Evolutionary conservation across 2,329 filamentous ascomycete genomes (phyloP).

Genomic region (Ilyonectria robusta): DNA sequence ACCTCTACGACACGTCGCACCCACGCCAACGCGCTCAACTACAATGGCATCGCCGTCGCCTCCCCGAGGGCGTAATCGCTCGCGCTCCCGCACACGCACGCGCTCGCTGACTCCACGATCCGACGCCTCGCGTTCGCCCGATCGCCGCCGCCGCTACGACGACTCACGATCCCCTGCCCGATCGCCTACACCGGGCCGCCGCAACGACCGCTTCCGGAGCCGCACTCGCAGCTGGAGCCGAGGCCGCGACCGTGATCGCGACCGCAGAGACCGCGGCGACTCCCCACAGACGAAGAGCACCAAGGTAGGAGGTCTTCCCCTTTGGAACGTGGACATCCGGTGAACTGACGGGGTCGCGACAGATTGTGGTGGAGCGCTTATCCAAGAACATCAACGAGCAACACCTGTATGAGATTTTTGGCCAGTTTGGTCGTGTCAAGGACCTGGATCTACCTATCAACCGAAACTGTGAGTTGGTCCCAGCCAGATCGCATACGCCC

Average conservation of each 20-base stretch:
- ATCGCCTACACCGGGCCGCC: constrained; percentile 51
- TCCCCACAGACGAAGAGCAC: constrained; percentile 62
- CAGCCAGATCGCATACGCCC: constrained; percentile 9
- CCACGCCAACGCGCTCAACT: constrained; percentile 9
- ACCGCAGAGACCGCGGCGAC: constrained; percentile 55
- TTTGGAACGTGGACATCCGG: not conserved
- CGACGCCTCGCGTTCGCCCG: constrained; percentile 51
- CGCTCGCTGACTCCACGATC: constrained; percentile 55
- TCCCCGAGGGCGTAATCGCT: constrained; percentile 51
- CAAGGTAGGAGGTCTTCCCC: constrained; percentile 59
- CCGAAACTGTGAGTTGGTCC: constrained; percentile 75
- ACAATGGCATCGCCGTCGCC: constrained; percentile 53
- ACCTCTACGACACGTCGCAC: constrained; percentile 22
- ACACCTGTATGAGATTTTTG: constrained; percentile 93
- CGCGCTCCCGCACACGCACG: constrained; percentile 54
- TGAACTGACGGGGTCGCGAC: constrained; percentile 32
- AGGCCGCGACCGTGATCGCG: constrained; percentile 50
- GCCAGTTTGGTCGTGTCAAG: constrained; percentile 86
- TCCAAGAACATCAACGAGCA: constrained; percentile 94
- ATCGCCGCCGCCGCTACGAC: constrained; percentile 49
- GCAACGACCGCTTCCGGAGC: constrained; percentile 52
- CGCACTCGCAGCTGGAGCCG: constrained; percentile 50
- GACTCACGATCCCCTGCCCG: constrained; percentile 54
- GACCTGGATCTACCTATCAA: constrained; percentile 94
- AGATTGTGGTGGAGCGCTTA: constrained; percentile 97